Percentiles rank a stretch among this genome's conserved stretches.
phyloP scores from a whole-genome alignment of 2,329 filamentous ascomycete species.

The Fusarium burgessii region DNA sequence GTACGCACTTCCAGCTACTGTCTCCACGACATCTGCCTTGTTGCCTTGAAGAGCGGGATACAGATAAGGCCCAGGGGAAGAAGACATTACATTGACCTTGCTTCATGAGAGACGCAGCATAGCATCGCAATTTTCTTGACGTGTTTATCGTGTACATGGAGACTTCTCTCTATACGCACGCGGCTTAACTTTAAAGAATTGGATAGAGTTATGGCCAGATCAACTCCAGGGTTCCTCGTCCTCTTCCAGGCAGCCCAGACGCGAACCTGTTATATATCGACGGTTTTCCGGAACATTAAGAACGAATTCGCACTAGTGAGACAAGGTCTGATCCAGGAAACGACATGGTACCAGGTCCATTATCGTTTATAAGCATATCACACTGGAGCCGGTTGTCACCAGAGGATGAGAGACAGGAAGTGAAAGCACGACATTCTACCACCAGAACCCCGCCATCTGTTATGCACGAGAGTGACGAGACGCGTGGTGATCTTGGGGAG shows the following conservation, averaged over 20 bases:
- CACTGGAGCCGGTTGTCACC: background rate
- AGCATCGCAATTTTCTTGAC: background rate
- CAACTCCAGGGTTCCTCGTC: background rate
- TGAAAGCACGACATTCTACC: conserved; percentile 18
- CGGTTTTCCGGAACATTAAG: conserved; percentile 3
- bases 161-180: background rate
- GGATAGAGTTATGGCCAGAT: background rate
- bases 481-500: background rate
- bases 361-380: conserved; percentile 37
- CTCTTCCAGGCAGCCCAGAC: background rate
- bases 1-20: conserved; percentile 29
- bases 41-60: conserved; percentile 14
- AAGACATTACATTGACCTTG: background rate
- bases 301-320: conserved; percentile 19
- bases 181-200: background rate
- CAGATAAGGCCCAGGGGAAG: background rate
- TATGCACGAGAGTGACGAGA: background rate
- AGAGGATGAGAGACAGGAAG: background rate
- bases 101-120: background rate
- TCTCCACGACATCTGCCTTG: conserved; percentile 7
- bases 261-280: conserved; percentile 4
- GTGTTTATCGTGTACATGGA: background rate
- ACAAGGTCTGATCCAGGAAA: conserved; percentile 6
- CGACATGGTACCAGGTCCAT: background rate
- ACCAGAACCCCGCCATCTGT: conserved; percentile 21